These are phyloP conservation scores for Rhizopogon sp. DNA, from an alignment of 768 basidiomycete genomes.

Conservation along the genomic window DNA sequence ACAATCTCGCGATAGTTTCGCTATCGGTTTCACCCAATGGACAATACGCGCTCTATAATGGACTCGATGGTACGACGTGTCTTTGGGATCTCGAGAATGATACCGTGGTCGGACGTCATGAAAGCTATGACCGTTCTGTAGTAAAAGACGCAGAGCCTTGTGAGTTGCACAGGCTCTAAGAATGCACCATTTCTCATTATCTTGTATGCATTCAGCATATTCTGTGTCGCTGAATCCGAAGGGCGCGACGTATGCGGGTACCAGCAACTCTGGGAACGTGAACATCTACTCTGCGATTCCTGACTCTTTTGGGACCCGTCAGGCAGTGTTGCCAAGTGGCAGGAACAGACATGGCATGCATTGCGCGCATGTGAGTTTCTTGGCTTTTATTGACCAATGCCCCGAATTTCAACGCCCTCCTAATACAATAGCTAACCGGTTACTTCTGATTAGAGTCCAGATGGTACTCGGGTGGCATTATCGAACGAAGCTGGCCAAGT, in stretches of 20 bases:
- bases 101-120: constrained; percentile 55
- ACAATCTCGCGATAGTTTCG: constrained; percentile 83
- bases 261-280: constrained; percentile 67
- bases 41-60: constrained; percentile 65
- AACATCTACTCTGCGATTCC: constrained; percentile 65
- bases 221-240: constrained; percentile 77
- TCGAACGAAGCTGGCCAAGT: constrained; percentile 87
- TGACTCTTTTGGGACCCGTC: constrained; percentile 62
- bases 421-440: not conserved
- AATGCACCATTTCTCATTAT: not conserved
- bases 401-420: not conserved
- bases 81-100: constrained; percentile 70
- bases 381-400: not conserved
- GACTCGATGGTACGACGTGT: constrained; percentile 77
- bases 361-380: constrained; percentile 56
- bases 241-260: constrained; percentile 68
- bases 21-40: constrained; percentile 70
- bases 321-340: constrained; percentile 57
- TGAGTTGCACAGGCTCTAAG: constrained; percentile 31
- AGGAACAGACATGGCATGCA: constrained; percentile 75
- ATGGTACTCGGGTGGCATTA: constrained; percentile 77
- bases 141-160: constrained; percentile 61
- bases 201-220: constrained; percentile 52
- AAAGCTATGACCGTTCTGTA: constrained; percentile 64
- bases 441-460: constrained; percentile 63